These are phyloP conservation scores for Suhomyces terraborum DNA, from an alignment of 1,139 yeast genomes.

Conservation along the genomic window DNA sequence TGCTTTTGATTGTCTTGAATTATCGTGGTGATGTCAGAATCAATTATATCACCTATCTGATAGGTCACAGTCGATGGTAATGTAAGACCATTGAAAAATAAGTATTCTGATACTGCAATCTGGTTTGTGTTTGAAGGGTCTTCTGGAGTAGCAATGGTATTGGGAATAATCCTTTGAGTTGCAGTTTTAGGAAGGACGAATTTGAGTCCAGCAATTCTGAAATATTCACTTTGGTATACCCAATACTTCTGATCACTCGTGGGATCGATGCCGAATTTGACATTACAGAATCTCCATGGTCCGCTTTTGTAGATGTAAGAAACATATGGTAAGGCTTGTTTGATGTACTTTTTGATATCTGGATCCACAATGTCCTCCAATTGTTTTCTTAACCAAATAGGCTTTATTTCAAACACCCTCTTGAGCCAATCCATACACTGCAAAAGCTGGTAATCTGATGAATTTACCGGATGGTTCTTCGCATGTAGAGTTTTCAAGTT, in stretches of 20 bases:
- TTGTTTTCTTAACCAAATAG: slow-evolving; percentile 85
- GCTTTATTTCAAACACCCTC: slow-evolving; percentile 63
- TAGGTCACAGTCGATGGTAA: slow-evolving; percentile 71
- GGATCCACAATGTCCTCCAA: slow-evolving; percentile 60
- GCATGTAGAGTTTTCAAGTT: slow-evolving; percentile 31
- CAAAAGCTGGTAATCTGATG: slow-evolving; percentile 35
- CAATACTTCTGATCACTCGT: slow-evolving; percentile 55
- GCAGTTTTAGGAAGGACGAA: slow-evolving; percentile 16
- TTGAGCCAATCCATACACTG: slow-evolving; percentile 57
- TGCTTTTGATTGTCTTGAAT: slow-evolving; percentile 37
- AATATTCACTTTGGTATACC: slow-evolving; percentile 81
- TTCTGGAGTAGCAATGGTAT: slow-evolving; percentile 15
- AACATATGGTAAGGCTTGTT: slow-evolving; percentile 80
- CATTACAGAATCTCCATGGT: slow-evolving; percentile 93
- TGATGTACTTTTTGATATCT: slow-evolving; percentile 53
- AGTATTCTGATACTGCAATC: slow-evolving; percentile 44
- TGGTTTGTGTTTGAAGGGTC: slow-evolving; percentile 14
- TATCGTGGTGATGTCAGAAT: slow-evolving; percentile 58
- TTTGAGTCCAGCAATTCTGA: slow-evolving; percentile 52
- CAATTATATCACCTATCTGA: slow-evolving; percentile 81
- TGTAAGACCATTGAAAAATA: slow-evolving; percentile 71
- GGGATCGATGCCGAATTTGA: slow-evolving; percentile 81
- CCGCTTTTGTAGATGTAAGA: slow-evolving; percentile 83
- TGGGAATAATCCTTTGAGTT: slow-evolving; percentile 20
- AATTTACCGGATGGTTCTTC: slow-evolving; percentile 27